Evolutionary conservation across 208 protist species (phyloP).

Genomic region (Porcisia hertigi): DNA sequence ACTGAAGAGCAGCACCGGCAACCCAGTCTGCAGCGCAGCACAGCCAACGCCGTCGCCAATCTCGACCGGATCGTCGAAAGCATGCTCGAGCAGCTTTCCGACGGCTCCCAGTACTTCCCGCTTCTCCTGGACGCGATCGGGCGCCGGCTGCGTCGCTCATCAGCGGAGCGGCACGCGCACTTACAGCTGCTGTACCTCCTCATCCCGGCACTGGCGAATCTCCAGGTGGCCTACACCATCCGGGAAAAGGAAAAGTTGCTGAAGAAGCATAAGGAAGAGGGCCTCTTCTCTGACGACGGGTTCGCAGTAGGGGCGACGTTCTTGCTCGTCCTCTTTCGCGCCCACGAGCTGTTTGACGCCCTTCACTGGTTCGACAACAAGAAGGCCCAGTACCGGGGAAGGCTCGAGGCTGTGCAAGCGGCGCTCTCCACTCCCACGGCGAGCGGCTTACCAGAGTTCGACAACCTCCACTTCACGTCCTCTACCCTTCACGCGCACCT

Average conservation of each 20-base stretch:
- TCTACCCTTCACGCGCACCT: constrained; percentile 57
- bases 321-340: constrained; percentile 94
- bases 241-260: constrained; percentile 93
- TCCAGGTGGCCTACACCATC: constrained; percentile 94
- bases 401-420: constrained; percentile 19
- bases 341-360: constrained; percentile 90
- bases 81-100: constrained; percentile 89
- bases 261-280: constrained; percentile 86
- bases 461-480: constrained; percentile 69
- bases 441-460: constrained; percentile 35
- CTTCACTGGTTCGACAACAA: constrained; percentile 96
- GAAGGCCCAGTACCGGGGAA: constrained; percentile 16
- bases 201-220: constrained; percentile 94
- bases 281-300: constrained; percentile 96
- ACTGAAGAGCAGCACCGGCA: constrained; percentile 15
- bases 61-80: constrained; percentile 79
- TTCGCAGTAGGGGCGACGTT: constrained; percentile 96
- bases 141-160: constrained; percentile 39
- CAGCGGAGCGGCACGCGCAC: constrained; percentile 60
- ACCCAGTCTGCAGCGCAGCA: constrained; percentile 29
- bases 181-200: constrained; percentile 95
- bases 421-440: constrained; percentile 11
- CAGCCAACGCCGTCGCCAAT: constrained; percentile 55
- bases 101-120: constrained; percentile 95
- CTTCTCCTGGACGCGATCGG: constrained; percentile 94